phyloP scores from a whole-genome alignment of 148 eudicot species.

The Diospyros kaki region DNA sequence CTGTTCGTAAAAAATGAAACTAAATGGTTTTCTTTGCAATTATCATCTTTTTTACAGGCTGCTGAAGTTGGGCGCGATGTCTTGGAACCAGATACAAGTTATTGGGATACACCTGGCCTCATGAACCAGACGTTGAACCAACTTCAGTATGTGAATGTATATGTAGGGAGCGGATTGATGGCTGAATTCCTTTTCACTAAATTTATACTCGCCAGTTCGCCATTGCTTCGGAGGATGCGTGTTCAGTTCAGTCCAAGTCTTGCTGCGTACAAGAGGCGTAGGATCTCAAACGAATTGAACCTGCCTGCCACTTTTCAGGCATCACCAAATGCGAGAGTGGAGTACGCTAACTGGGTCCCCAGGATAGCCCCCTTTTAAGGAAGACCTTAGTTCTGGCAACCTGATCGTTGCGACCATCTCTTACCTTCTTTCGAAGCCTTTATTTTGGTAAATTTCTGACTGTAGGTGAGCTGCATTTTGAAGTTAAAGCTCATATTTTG shows the following conservation, averaged over 20 bases:
- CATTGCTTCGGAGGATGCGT: neutral
- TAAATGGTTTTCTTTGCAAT: neutral
- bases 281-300: neutral
- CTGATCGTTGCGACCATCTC: no score
- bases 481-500: no score
- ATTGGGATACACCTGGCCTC: neutral
- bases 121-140: neutral
- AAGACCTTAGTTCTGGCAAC: no score
- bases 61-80: neutral
- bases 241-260: neutral
- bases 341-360: neutral
- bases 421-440: no score
- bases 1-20: neutral
- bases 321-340: neutral
- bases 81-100: neutral
- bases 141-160: neutral
- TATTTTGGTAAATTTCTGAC: no score
- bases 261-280: neutral
- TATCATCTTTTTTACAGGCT: neutral
- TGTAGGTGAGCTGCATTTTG: no score
- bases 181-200: conserved; percentile 2
- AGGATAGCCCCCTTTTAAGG: no score
- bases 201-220: neutral
- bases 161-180: neutral
- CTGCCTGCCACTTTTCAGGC: neutral